phyloP scores from a whole-genome alignment of 352 stramenopile species.

The Halophytophthora batemanensis region DNA sequence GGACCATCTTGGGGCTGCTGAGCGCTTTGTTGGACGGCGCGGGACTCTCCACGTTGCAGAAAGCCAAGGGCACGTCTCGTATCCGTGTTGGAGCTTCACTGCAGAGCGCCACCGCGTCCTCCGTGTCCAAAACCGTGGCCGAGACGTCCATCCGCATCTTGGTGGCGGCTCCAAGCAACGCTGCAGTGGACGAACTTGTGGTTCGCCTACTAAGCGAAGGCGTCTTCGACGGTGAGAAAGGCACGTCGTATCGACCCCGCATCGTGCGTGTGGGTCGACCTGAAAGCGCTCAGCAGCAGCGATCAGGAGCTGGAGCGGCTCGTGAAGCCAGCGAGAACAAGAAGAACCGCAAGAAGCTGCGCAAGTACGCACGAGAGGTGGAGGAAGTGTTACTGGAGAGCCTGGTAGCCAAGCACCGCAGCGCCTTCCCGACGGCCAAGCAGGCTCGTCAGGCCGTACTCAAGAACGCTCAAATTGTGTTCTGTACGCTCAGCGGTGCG shows the following conservation, averaged over 20 bases:
- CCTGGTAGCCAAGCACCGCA: slow-evolving; percentile 60
- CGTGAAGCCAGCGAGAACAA: slow-evolving; percentile 29
- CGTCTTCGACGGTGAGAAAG: slow-evolving; percentile 46
- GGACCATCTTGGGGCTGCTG: slow-evolving; percentile 74
- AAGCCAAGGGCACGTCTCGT: slow-evolving; percentile 51
- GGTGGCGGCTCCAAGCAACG: slow-evolving; percentile 77
- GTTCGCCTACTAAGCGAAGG: slow-evolving; percentile 64
- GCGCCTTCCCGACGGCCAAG: slow-evolving; percentile 49
- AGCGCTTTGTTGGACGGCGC: slow-evolving; percentile 72
- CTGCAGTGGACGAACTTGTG: slow-evolving; percentile 76
- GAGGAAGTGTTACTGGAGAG: slow-evolving; percentile 71
- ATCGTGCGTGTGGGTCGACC: slow-evolving; percentile 72
- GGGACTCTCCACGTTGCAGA: slow-evolving; percentile 40
- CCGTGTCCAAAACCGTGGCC: slow-evolving; percentile 44
- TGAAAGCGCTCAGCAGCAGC: slow-evolving; percentile 44
- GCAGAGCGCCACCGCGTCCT: slow-evolving; percentile 22
- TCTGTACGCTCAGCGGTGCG: slow-evolving; percentile 81
- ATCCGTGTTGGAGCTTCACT: slow-evolving; percentile 74
- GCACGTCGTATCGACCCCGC: slow-evolving; percentile 50
- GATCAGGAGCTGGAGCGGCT: slow-evolving; percentile 14
- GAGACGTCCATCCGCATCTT: slow-evolving; percentile 67
- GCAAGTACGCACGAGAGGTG: slow-evolving; percentile 69
- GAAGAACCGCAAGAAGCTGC: slow-evolving; percentile 63
- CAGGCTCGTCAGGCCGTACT: slow-evolving; percentile 65
- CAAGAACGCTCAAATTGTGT: slow-evolving; percentile 77